Evolutionary conservation across 225 moss, liverwort and hornwort genomes (phyloP).

Genomic region (Asterella californica): DNA sequence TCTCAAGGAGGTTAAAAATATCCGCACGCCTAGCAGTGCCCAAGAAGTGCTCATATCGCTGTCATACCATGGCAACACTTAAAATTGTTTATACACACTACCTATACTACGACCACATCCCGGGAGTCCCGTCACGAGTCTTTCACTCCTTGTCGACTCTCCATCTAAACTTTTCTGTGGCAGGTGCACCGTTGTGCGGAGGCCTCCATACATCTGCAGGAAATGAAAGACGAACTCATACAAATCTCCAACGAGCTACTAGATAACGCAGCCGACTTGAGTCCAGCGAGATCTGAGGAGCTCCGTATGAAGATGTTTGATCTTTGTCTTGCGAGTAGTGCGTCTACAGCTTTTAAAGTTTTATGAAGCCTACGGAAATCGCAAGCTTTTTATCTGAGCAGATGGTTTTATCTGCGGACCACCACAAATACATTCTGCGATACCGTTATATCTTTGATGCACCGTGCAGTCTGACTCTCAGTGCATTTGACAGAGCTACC

Average conservation of each 20-base stretch:
- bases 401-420: not conserved
- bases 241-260: slow-evolving; percentile 74
- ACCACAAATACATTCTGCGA: not conserved
- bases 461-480: not conserved
- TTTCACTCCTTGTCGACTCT: not conserved
- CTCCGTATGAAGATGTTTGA: slow-evolving; percentile 74
- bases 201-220: slow-evolving; percentile 71
- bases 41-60: too few species aligned
- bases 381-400: not conserved
- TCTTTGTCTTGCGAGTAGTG: not conserved
- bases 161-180: slow-evolving; percentile 9
- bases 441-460: not conserved
- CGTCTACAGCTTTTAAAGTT: not conserved
- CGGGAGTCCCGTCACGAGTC: not conserved
- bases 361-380: not conserved
- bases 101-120: not conserved
- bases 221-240: slow-evolving; percentile 86
- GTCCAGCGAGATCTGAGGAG: slow-evolving; percentile 66
- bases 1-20: too few species aligned
- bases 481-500: slow-evolving; percentile 45
- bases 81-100: not conserved
- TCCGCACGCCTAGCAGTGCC: too few species aligned
- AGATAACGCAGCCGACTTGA: slow-evolving; percentile 78
- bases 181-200: slow-evolving; percentile 74
- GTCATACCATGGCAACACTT: not conserved